Evolutionary conservation across 352 stramenopile species (phyloP).

Genomic region (Saprolegnia diclina): DNA sequence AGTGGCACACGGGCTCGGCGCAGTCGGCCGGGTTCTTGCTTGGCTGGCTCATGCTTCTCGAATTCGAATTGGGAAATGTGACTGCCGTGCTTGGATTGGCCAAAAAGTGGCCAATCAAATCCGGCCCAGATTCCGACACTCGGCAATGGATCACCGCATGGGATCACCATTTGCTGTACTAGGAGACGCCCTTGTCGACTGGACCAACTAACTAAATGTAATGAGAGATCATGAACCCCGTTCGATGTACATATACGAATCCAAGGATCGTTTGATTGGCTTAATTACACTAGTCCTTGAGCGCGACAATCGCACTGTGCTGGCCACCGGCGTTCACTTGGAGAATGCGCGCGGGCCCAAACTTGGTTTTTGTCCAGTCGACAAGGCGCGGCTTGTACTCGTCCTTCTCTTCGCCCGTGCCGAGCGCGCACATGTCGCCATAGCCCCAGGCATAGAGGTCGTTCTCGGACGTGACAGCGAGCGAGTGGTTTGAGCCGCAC

Average conservation of each 20-base stretch:
- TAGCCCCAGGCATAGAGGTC: slow-evolving; percentile 89
- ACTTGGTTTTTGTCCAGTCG: slow-evolving; percentile 64
- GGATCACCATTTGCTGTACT: too few species aligned
- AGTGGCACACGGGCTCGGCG: slow-evolving; percentile 75
- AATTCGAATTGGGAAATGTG: not conserved
- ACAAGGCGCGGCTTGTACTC: slow-evolving; percentile 61
- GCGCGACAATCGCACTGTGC: slow-evolving; percentile 75
- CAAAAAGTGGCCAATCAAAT: too few species aligned
- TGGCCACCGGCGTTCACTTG: slow-evolving; percentile 83
- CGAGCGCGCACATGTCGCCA: slow-evolving; percentile 88
- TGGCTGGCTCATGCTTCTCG: not conserved
- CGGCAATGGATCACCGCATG: too few species aligned
- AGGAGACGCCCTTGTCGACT: too few species aligned
- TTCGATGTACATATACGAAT: too few species aligned
- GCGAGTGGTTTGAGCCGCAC: slow-evolving; percentile 82
- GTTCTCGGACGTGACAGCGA: slow-evolving; percentile 71
- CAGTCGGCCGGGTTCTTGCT: slow-evolving; percentile 35
- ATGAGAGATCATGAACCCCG: too few species aligned
- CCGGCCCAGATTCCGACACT: too few species aligned
- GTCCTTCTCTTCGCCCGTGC: slow-evolving; percentile 79
- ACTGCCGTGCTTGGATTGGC: too few species aligned
- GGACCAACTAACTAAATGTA: too few species aligned
- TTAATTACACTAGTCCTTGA: slow-evolving; percentile 12
- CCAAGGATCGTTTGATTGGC: too few species aligned
- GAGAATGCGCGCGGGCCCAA: slow-evolving; percentile 53